Percentiles rank a stretch among this genome's conserved stretches.
These are phyloP conservation scores for Carex scoparia DNA, from an alignment of 176 grass and related monocot species.

Conservation along the genomic window DNA sequence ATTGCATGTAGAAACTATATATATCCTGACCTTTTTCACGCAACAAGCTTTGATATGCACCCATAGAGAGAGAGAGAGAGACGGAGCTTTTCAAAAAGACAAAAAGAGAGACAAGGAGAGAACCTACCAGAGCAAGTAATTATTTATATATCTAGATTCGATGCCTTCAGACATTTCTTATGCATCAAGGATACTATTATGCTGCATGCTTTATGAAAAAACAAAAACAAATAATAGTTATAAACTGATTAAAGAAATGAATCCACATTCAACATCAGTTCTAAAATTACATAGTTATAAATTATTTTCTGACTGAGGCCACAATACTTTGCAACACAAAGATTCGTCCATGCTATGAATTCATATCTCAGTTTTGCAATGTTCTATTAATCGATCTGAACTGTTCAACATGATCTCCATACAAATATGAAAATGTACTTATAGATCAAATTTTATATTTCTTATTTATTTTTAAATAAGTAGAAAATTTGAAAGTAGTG, in stretches of 20 bases:
- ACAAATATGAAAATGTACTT: no score
- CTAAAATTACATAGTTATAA: background rate
- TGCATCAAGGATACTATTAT: background rate
- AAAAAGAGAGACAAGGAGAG: background rate
- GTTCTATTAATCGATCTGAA: no score
- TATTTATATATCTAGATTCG: conserved; percentile 1
- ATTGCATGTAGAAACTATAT: background rate
- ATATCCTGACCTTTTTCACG: conserved; percentile 5
- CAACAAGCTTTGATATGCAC: background rate
- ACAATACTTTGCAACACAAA: no score
- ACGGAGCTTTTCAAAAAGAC: no score
- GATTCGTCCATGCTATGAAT: no score
- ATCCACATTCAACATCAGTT: background rate
- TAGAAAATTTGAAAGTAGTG: no score
- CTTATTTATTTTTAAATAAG: no score
- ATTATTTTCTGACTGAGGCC: no score
- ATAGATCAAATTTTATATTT: no score
- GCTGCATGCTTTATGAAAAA: background rate
- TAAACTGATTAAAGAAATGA: background rate
- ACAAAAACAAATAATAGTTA: background rate
- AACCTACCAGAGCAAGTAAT: background rate
- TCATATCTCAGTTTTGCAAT: no score
- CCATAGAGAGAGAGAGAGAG: conserved; percentile 7
- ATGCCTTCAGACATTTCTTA: background rate
- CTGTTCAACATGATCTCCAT: no score